phyloP scores from a whole-genome alignment of 352 stramenopile genomes.

The Elongisporangium undulatum region DNA sequence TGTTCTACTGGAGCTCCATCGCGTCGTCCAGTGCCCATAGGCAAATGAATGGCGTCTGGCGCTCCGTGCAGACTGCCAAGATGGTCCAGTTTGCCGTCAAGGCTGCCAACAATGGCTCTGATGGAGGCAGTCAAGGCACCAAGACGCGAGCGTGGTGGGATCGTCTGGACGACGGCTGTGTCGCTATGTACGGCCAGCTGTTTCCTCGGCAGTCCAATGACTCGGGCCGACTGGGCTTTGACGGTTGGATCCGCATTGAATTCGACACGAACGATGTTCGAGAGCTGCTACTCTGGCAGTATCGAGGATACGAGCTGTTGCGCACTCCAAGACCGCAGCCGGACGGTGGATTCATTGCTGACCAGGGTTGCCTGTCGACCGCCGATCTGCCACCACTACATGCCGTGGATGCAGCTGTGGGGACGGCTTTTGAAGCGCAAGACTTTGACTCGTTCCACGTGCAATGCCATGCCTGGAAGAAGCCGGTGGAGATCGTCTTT shows the following conservation, averaged over 20 bases:
- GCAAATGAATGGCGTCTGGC: slow-evolving; percentile 19
- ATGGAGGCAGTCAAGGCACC: background rate
- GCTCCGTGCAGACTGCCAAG: slow-evolving; percentile 15
- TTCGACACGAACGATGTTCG: slow-evolving; percentile 14
- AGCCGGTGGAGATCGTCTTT: slow-evolving; percentile 34
- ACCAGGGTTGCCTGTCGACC: slow-evolving; percentile 20
- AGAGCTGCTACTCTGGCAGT: slow-evolving; percentile 26
- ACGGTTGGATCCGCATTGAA: slow-evolving; percentile 24
- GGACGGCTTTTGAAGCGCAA: slow-evolving; percentile 21
- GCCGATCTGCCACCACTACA: slow-evolving; percentile 36
- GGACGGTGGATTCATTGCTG: background rate
- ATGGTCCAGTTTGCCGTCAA: slow-evolving; percentile 29
- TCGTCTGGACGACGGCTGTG: background rate
- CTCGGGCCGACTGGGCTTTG: slow-evolving; percentile 31
- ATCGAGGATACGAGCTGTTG: slow-evolving; percentile 26
- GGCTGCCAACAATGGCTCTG: background rate
- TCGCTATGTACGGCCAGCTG: slow-evolving; percentile 11
- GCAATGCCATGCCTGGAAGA: slow-evolving; percentile 10
- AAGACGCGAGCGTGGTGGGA: background rate
- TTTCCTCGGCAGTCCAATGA: slow-evolving; percentile 27
- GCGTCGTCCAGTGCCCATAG: slow-evolving; percentile 13
- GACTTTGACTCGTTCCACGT: slow-evolving; percentile 21
- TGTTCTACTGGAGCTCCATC: slow-evolving; percentile 15
- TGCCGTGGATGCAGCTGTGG: slow-evolving; percentile 20
- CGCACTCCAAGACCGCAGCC: slow-evolving; percentile 2